A percentile compares a stretch with the other conserved stretches of the same genome.
These are phyloP conservation scores for Endothia cerciana DNA, from an alignment of 2,329 filamentous ascomycete genomes.

Conservation along the genomic window DNA sequence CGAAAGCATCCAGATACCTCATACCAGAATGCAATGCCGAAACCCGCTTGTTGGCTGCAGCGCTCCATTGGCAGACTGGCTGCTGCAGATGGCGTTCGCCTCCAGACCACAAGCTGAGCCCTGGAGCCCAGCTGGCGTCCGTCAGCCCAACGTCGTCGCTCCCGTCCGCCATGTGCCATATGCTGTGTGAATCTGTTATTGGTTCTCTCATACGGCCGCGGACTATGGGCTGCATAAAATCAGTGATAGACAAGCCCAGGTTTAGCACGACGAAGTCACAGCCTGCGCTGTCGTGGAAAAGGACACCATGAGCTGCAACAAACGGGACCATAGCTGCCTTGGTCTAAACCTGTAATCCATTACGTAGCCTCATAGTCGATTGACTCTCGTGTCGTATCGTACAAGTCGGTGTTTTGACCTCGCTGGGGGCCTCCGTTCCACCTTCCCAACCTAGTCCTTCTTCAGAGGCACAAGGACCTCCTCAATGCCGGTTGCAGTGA, in stretches of 20 bases:
- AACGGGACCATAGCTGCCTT: not conserved
- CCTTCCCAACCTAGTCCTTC: slow-evolving; percentile 70
- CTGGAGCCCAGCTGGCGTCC: not conserved
- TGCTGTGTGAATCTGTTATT: not conserved
- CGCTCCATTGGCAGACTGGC: not conserved
- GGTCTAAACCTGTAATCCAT: slow-evolving; percentile 18
- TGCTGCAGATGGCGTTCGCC: not conserved
- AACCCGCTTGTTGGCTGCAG: not conserved
- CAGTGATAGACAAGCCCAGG: not conserved
- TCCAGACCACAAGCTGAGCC: not conserved
- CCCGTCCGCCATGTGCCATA: not conserved
- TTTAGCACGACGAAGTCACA: not conserved
- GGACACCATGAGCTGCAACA: not conserved
- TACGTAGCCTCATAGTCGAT: slow-evolving; percentile 21
- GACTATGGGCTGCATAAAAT: not conserved
- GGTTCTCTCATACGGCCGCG: not conserved
- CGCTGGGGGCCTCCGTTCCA: not conserved
- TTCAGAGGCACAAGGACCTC: slow-evolving; percentile 85
- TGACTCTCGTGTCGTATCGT: slow-evolving; percentile 34
- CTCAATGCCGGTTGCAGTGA: slow-evolving; percentile 85
- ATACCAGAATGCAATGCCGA: not conserved
- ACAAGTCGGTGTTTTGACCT: slow-evolving; percentile 34
- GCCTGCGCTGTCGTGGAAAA: not conserved
- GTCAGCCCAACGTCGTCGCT: not conserved
- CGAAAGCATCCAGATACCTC: not conserved